Base-by-base conservation (phyloP, 306 rosid genomes). In the Cicer arietinum region DNA sequence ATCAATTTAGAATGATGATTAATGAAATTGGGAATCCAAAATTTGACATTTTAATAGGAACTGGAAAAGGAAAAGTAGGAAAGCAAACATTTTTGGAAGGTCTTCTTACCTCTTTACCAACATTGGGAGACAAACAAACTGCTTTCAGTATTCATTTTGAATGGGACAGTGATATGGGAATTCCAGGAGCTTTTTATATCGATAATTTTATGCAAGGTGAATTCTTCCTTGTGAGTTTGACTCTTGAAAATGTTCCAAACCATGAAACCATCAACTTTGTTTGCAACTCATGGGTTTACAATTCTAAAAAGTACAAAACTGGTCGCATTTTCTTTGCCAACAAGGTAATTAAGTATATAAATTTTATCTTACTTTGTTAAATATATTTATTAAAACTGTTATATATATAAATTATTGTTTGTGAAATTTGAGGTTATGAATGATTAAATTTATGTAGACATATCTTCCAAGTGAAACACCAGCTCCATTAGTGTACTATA, bases 241-340 rank as follows among this genome's bases (percentile, higher is more conserved):
- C 90, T 0, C 83, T 90, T 22, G 85, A 84, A 37, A 84, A 75
- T 61, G 48, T 86, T 73, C 93, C 93, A 0, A 71, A 60, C 3
- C 74, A 66, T 14, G 87, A 79, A 12, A 16, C 40, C 48, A 48
- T 90, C 79, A 77, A 79, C 18, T 87, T 91, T 54, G 77, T 54
- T 45, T 87, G 96, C 83, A 83, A 89, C 78, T 86, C 96, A 1
- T 91, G 94, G 96, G 60, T 91, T 18, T 83, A 86, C 75, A 89
- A 89, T 6, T 16, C 76, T 3, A 68, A 25, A 4, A 73, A 42
- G 0, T 85, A 80, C 67, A 48, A 67, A 17, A 74, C 47, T 6
- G 64, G 82, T 54, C 92, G 94, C 52, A 22, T 87, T 69, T 91
- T 91, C 88, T 91, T 91, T 44, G 10, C 40, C 67, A 91, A 91